Evolutionary conservation across 306 rosid species (phyloP).

Genomic region (Cucurbita pepo): DNA sequence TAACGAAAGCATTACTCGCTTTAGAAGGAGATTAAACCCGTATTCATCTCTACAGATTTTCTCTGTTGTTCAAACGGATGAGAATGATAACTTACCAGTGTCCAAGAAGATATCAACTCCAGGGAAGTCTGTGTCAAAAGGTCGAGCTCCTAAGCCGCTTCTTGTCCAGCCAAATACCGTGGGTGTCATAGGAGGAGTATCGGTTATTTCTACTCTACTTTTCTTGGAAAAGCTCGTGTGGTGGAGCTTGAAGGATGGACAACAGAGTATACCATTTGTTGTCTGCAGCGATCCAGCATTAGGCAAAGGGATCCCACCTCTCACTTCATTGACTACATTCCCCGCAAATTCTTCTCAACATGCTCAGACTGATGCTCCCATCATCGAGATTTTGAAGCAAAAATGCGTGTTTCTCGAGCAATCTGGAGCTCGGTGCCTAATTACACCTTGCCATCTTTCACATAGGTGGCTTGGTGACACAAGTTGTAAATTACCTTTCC

Average conservation of each 20-base stretch:
- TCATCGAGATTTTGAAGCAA: constrained; percentile 32
- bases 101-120: constrained; percentile 12
- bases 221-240: constrained; percentile 76
- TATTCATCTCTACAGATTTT: constrained; percentile 16
- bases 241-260: constrained; percentile 49
- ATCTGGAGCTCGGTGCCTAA: constrained; percentile 52
- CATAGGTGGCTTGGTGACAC: constrained; percentile 63
- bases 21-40: constrained; percentile 18
- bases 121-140: constrained; percentile 13
- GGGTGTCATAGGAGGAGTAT: constrained; percentile 68
- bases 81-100: constrained; percentile 25
- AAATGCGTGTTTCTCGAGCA: constrained; percentile 54
- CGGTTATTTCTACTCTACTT: constrained; percentile 52
- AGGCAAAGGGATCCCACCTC: constrained; percentile 24
- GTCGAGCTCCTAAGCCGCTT: constrained; percentile 10
- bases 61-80: constrained; percentile 25
- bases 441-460: constrained; percentile 64
- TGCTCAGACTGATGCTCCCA: constrained; percentile 11
- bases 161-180: constrained; percentile 51
- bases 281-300: constrained; percentile 53
- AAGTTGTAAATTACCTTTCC: constrained; percentile 49
- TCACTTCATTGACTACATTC: constrained; percentile 14
- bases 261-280: constrained; percentile 56
- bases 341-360: constrained; percentile 11
- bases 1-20: constrained; percentile 9